A percentile compares a stretch with the other conserved stretches of the same genome.
These are phyloP conservation scores for Diaporthe sp. DNA, from an alignment of 2,329 filamentous ascomycete species.

Conservation along the genomic window DNA sequence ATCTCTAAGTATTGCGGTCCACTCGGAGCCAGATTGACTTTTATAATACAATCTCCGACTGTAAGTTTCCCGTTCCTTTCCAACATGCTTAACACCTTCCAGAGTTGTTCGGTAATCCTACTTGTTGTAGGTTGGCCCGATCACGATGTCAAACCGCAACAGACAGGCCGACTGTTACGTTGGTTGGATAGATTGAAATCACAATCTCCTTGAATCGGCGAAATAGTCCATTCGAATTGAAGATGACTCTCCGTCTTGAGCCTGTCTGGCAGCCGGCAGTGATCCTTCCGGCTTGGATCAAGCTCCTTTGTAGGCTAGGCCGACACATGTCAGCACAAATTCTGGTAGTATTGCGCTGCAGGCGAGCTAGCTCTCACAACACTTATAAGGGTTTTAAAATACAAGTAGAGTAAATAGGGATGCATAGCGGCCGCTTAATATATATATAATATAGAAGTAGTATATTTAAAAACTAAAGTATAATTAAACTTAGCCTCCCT, in stretches of 20 bases:
- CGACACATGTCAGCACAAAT: neutral
- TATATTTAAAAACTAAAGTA: too few species aligned
- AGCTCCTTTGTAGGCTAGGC: neutral
- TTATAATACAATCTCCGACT: neutral
- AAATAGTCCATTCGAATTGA: neutral
- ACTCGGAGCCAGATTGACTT: neutral
- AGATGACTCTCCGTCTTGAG: too few species aligned
- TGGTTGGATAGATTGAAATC: neutral
- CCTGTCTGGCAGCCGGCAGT: neutral
- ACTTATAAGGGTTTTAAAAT: too few species aligned
- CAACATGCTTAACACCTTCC: fast-evolving
- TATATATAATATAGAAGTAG: too few species aligned
- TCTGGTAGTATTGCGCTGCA: too few species aligned
- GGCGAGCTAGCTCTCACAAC: too few species aligned
- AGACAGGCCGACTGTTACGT: neutral
- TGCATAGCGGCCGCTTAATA: too few species aligned
- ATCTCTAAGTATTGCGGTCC: neutral
- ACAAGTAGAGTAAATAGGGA: too few species aligned
- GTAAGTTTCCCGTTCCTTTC: too few species aligned
- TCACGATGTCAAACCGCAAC: neutral
- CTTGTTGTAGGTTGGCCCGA: neutral
- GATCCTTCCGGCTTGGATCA: conserved; percentile 4
- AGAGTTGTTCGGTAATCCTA: too few species aligned
- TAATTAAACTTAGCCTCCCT: too few species aligned
- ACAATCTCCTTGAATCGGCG: neutral